These are phyloP conservation scores for Aspergillus sparsus DNA, from an alignment of 495 filamentous ascomycete species.

Conservation along the genomic window DNA sequence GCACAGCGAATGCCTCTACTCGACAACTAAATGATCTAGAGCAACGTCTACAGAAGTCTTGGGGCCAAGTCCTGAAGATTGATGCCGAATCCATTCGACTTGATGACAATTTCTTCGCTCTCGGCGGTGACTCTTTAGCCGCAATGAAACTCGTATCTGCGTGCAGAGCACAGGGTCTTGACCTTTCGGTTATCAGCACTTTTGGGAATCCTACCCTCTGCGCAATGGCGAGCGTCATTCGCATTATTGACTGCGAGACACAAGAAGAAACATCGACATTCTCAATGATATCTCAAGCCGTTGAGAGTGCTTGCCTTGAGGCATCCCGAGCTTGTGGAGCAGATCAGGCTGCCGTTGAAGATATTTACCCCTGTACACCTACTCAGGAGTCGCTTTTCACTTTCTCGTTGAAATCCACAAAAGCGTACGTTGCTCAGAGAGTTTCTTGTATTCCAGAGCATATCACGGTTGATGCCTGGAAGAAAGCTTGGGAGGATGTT, in stretches of 20 bases:
- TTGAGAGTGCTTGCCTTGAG: conserved; percentile 33
- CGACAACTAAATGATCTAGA: conserved; percentile 41
- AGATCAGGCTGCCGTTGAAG: conserved; percentile 36
- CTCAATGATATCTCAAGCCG: conserved; percentile 37
- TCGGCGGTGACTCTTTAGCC: conserved; percentile 63
- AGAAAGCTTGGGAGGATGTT: conserved; percentile 52
- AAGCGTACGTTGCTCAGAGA: conserved; percentile 60
- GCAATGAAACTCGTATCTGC: conserved; percentile 55
- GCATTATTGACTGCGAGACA: conserved; percentile 14
- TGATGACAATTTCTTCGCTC: conserved; percentile 56
- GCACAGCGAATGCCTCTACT: conserved; percentile 8
- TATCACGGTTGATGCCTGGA: conserved; percentile 40
- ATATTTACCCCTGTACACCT: conserved; percentile 64
- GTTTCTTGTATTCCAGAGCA: conserved; percentile 42
- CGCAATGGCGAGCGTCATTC: conserved; percentile 35
- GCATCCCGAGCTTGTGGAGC: conserved; percentile 34
- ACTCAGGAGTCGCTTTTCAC: conserved; percentile 65
- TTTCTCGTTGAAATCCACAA: conserved; percentile 55
- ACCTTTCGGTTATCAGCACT: conserved; percentile 38
- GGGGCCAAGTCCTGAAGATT: conserved; percentile 45
- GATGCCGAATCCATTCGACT: conserved; percentile 32
- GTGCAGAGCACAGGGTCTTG: conserved; percentile 35
- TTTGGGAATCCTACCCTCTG: conserved; percentile 54
- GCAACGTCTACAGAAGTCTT: conserved; percentile 40
- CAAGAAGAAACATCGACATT: conserved; percentile 30